Percentiles rank a stretch among this genome's conserved stretches.
phyloP scores from a whole-genome alignment of 2,329 filamentous ascomycete species.

The Fusarium sp. region DNA sequence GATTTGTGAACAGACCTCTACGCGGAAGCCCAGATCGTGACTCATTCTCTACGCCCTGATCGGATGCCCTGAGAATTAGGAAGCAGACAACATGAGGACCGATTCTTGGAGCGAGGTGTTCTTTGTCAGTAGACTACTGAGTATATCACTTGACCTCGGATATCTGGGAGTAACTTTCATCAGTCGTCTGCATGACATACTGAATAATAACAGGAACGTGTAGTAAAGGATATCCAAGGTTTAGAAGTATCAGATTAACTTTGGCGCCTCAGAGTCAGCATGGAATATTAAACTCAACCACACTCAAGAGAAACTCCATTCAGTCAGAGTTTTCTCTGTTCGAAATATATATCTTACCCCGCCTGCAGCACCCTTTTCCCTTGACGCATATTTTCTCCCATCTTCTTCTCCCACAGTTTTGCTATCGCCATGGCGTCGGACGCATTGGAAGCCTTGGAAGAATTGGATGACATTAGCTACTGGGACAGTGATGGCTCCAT shows the following conservation, averaged over 20 bases:
- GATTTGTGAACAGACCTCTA: neutral
- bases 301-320: neutral
- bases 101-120: accelerated
- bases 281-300: neutral
- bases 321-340: neutral
- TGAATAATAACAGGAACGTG: neutral
- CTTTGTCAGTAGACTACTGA: neutral
- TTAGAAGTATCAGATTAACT: accelerated
- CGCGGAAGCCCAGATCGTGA: accelerated
- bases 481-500: neutral
- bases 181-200: accelerated
- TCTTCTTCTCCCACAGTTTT: neutral
- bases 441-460: neutral
- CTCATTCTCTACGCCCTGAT: neutral
- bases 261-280: neutral
- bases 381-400: neutral
- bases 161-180: neutral
- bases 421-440: neutral
- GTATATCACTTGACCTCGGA: neutral
- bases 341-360: neutral
- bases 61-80: accelerated
- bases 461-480: neutral
- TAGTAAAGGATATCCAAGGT: neutral
- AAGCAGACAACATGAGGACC: accelerated
- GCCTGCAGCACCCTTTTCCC: accelerated